Conservation (phyloP, 352 stramenopile species). For the Phytophthora litchii region DNA sequence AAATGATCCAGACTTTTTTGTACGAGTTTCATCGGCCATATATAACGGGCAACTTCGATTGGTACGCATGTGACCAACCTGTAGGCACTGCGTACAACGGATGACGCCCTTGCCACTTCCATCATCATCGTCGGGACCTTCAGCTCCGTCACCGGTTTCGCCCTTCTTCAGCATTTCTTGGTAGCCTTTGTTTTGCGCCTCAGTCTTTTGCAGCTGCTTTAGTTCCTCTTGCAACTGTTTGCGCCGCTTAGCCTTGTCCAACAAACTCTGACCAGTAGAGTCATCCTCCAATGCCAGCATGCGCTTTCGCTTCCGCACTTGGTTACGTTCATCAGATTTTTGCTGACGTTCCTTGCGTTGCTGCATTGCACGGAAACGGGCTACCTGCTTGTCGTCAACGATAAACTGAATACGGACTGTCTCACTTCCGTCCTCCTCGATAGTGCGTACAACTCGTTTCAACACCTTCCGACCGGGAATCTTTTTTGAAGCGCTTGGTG, state of each 20-base stretch:
- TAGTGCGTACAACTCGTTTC: conserved; percentile 75
- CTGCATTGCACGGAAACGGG: conserved; percentile 76
- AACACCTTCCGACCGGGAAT: conserved; percentile 64
- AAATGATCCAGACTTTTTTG: conserved; percentile 39
- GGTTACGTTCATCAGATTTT: conserved; percentile 73
- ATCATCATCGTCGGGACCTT: conserved; percentile 28
- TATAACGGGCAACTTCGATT: conserved; percentile 85
- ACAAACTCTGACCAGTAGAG: conserved; percentile 46
- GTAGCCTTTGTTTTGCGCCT: conserved; percentile 85
- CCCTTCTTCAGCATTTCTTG: conserved; percentile 84
- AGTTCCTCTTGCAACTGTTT: conserved; percentile 87
- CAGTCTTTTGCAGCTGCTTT: conserved; percentile 84
- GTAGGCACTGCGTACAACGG: conserved; percentile 81
- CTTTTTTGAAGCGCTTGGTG: conserved; percentile 42
- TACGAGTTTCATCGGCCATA: conserved; percentile 66
- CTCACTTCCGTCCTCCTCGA: conserved; percentile 84
- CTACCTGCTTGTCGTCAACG: conserved; percentile 73
- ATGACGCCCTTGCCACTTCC: conserved; percentile 64
- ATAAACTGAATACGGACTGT: conserved; percentile 82
- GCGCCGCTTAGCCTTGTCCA: conserved; percentile 80
- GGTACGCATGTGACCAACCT: conserved; percentile 83
- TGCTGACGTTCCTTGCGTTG: conserved; percentile 75
- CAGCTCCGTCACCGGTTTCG: conserved; percentile 41
- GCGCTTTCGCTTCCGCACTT: conserved; percentile 80
- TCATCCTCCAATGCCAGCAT: conserved; percentile 78